Evolutionary conservation across 352 stramenopile species (phyloP).

Genomic region (Plasmopara muralis): DNA sequence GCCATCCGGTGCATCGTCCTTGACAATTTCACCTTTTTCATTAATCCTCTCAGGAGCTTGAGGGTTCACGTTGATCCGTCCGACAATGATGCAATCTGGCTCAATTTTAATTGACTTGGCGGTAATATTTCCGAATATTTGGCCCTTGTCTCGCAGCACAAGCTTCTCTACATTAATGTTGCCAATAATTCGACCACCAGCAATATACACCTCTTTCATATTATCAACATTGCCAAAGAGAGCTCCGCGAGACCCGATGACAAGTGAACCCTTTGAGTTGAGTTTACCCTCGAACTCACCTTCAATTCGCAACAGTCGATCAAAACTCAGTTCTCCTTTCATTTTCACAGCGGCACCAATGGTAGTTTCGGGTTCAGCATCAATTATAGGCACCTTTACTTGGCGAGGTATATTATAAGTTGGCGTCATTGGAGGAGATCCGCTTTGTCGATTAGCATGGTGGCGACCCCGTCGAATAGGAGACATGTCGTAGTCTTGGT

Average conservation of each 20-base stretch:
- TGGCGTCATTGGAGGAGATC: conserved; percentile 57
- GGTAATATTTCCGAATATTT: conserved; percentile 87
- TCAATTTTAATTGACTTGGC: conserved; percentile 88
- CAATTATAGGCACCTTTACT: conserved; percentile 60
- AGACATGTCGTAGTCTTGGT: conserved; percentile 54
- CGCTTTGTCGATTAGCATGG: conserved; percentile 39
- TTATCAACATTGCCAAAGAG: conserved; percentile 77
- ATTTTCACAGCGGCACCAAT: conserved; percentile 81
- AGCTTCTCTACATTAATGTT: conserved; percentile 84
- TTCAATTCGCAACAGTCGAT: conserved; percentile 84
- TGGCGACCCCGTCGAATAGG: conserved; percentile 58
- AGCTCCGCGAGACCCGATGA: conserved; percentile 76
- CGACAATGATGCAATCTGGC: conserved; percentile 80
- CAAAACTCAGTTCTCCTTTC: conserved; percentile 88
- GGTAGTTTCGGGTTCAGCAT: conserved; percentile 73
- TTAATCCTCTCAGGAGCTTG: conserved; percentile 80
- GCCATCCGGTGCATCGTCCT: conserved; percentile 30
- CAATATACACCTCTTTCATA: conserved; percentile 86
- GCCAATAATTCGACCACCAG: conserved; percentile 79
- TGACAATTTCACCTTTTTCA: conserved; percentile 72
- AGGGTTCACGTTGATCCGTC: conserved; percentile 81
- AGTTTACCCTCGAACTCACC: conserved; percentile 87
- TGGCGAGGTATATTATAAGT: conserved; percentile 41
- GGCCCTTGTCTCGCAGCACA: conserved; percentile 75
- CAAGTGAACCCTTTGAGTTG: conserved; percentile 83